A percentile compares a stretch with the other conserved stretches of the same genome.
phyloP scores from a whole-genome alignment of 352 stramenopile genomes.

The Blastocystis hominis region DNA sequence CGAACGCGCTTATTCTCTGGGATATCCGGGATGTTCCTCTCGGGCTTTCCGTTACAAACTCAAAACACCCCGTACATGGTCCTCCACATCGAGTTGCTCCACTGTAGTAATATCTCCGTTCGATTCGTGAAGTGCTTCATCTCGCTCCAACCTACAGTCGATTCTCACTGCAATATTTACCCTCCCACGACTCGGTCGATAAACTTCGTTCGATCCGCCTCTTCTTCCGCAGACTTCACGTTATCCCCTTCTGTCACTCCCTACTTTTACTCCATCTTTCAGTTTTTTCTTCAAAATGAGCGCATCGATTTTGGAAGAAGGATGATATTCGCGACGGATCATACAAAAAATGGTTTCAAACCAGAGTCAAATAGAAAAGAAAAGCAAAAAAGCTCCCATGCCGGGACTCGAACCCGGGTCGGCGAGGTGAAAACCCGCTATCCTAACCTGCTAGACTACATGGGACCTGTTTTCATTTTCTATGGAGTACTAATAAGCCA shows the following conservation, averaged over 20 bases:
- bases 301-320: neutral
- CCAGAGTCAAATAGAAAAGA: neutral
- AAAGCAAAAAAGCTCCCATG: constrained; percentile 57
- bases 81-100: constrained; percentile 32
- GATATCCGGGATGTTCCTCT: constrained; percentile 38
- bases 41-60: neutral
- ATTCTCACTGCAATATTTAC: neutral
- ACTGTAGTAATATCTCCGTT: neutral
- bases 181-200: neutral
- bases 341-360: neutral
- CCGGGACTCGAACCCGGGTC: constrained; percentile 59
- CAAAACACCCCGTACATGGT: neutral
- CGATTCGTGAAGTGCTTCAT: neutral
- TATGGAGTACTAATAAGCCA: neutral
- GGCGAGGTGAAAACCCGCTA: constrained; percentile 59
- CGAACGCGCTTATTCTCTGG: constrained; percentile 49
- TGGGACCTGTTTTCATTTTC: constrained; percentile 1
- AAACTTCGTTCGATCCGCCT: neutral
- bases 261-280: neutral
- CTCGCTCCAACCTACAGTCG: neutral
- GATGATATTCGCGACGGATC: neutral
- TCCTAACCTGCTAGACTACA: constrained; percentile 59
- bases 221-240: neutral
- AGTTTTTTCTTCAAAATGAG: neutral
- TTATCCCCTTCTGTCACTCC: neutral